phyloP scores from a whole-genome alignment of 352 stramenopile genomes.

The Phytophthora boehmeriae region DNA sequence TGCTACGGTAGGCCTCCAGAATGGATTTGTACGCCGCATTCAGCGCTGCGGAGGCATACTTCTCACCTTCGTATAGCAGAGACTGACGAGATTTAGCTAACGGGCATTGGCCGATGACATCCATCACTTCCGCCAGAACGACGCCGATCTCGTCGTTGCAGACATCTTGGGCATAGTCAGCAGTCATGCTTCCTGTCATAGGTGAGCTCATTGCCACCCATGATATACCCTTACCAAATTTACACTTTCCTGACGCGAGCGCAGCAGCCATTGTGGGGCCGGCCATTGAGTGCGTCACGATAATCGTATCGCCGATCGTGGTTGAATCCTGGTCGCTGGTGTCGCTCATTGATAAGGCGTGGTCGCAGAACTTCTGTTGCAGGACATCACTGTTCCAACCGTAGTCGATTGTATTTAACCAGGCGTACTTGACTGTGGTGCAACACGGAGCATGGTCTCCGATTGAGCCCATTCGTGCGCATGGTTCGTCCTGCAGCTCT shows the following conservation, averaged over 20 bases:
- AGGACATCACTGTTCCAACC: conserved; percentile 20
- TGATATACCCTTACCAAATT: background rate
- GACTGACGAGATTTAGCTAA: conserved; percentile 16
- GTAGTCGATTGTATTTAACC: conserved; percentile 23
- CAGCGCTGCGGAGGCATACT: conserved; percentile 22
- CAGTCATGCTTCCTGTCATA: conserved; percentile 32
- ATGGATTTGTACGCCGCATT: conserved; percentile 31
- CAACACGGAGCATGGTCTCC: conserved; percentile 27
- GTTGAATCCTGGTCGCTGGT: background rate
- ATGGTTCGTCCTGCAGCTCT: conserved; percentile 21
- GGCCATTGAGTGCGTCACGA: conserved; percentile 28
- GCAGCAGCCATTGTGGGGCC: conserved; percentile 23
- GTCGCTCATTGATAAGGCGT: conserved; percentile 14
- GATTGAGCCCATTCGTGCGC: conserved; percentile 14
- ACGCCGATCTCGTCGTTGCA: conserved; percentile 29
- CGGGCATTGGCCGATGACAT: conserved; percentile 42
- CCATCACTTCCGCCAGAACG: conserved; percentile 17
- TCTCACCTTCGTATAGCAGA: conserved; percentile 36
- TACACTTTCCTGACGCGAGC: conserved; percentile 5
- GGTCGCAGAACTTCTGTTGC: conserved; percentile 28
- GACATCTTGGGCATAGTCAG: conserved; percentile 33
- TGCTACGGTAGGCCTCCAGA: conserved; percentile 34
- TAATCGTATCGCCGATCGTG: conserved; percentile 17
- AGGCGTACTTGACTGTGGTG: conserved; percentile 21
- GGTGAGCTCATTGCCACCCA: conserved; percentile 27